Base-by-base conservation (phyloP, 371 early-diverging fungal genomes). In the Actinomucor elegans region DNA sequence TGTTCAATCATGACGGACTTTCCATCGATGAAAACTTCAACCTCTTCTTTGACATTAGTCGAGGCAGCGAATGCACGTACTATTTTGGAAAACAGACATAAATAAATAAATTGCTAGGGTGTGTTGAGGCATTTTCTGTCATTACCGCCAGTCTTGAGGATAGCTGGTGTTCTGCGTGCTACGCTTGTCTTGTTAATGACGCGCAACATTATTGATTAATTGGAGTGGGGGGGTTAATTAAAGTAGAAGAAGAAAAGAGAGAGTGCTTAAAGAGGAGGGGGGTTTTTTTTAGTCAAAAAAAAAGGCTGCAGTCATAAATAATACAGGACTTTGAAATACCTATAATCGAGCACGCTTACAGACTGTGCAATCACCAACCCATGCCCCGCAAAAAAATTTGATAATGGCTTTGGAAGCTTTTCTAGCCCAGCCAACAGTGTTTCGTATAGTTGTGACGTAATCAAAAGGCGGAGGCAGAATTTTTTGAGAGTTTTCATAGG, bases 11-110 rank as follows among this genome's bases (percentile, higher is more conserved):
- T 85, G 40, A 97, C 91, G 10, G 94, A 71, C 65, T 89, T 89
- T 66, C 94, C 94, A 74, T 98, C 91, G 51, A 98, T 84, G 69
- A 94, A 94, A 61, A 93, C 81, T 69, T 93, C 94, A 24, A 90
- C 77, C 70, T 87, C 83, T 54, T 84, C 77, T 57, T 66, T 76
- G 50, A 71, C 73, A 57, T 68, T 57, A 24, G 70, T 58, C 28
- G 83, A 77, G 50, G 83, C 75, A 49, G 73, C 65, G 64, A 86
- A 81, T 27, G 78, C 67, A 57, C 85, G 81, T 44, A 62, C 69
- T 65, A 71, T 61, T 56, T n/a, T 23, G 17, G 37, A 47, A 14
- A 42, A 28, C 31, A 54, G 28, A 57, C 17, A 18, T 29, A 52
- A 55, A 55, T 40, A 47, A 37, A 48, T 28, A 27, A 35, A 43